phyloP scores from a whole-genome alignment of 495 filamentous ascomycete species.

The Mytilinidion resinicola region DNA sequence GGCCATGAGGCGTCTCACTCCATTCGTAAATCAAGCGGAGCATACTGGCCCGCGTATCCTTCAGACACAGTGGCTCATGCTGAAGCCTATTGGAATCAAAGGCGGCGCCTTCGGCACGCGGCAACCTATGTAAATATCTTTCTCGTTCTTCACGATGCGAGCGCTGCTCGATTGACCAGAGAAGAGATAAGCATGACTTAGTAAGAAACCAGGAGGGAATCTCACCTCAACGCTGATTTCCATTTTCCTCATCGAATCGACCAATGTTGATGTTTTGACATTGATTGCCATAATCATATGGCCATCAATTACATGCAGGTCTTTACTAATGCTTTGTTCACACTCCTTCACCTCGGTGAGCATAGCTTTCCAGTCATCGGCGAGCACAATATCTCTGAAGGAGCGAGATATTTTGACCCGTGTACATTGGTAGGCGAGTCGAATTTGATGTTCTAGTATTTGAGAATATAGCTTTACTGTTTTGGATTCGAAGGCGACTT shows the following conservation, averaged over 20 bases:
- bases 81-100: background rate
- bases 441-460: conserved; percentile 4
- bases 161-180: background rate
- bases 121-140: background rate
- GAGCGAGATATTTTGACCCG: background rate
- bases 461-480: conserved; percentile 4
- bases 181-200: background rate
- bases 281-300: conserved; percentile 1
- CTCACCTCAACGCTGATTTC: background rate
- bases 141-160: background rate
- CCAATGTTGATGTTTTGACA: background rate
- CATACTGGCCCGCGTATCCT: conserved; percentile 2
- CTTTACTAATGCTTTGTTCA: background rate
- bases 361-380: conserved; percentile 4
- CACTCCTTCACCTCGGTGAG: background rate
- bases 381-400: conserved; percentile 5
- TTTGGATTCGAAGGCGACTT: conserved; percentile 1
- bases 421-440: background rate
- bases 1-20: background rate
- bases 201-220: background rate
- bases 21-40: conserved; percentile 3
- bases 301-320: conserved; percentile 1
- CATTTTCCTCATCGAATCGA: background rate
- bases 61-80: conserved; percentile 1
- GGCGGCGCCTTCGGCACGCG: background rate